phyloP scores from a whole-genome alignment of 768 basidiomycete species.

The Boletellus ananas region DNA sequence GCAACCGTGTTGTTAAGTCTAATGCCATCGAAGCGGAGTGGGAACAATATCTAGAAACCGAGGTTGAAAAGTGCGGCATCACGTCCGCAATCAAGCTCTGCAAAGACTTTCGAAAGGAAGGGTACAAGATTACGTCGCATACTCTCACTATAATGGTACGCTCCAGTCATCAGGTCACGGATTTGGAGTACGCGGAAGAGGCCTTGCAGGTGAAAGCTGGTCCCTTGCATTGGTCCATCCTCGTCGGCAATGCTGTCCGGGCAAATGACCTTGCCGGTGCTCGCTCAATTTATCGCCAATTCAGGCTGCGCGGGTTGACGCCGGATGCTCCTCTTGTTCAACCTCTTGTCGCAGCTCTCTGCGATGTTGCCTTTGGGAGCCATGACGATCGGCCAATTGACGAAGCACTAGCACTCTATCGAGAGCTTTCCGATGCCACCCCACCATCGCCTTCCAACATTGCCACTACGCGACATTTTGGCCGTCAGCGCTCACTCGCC shows the following conservation, averaged over 20 bases:
- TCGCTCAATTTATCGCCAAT: conserved; percentile 46
- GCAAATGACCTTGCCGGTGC: conserved; percentile 39
- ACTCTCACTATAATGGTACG: conserved; percentile 43
- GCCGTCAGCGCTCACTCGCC: conserved; percentile 36
- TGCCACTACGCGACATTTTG: conserved; percentile 14
- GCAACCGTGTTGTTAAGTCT: conserved; percentile 26
- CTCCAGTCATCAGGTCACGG: conserved; percentile 36
- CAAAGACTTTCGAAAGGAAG: conserved; percentile 27
- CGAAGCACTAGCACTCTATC: conserved; percentile 51
- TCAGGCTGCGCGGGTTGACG: conserved; percentile 39
- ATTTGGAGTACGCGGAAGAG: conserved; percentile 42
- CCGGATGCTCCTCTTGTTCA: conserved; percentile 50
- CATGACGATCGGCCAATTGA: conserved; percentile 45
- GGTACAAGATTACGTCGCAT: conserved; percentile 30
- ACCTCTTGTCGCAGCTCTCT: conserved; percentile 53
- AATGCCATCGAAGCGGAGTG: conserved; percentile 26
- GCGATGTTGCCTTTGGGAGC: conserved; percentile 34
- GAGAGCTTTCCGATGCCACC: conserved; percentile 38
- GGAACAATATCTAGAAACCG: conserved; percentile 28
- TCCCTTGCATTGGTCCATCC: conserved; percentile 48
- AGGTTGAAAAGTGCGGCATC: conserved; percentile 34
- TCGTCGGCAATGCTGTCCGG: conserved; percentile 50
- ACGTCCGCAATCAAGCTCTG: conserved; percentile 35
- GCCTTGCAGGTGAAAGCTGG: conserved; percentile 39
- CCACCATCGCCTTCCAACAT: conserved; percentile 22